phyloP scores from a whole-genome alignment of 2,329 filamentous ascomycete genomes.

The Cladosporium austrohemisphaericum region DNA sequence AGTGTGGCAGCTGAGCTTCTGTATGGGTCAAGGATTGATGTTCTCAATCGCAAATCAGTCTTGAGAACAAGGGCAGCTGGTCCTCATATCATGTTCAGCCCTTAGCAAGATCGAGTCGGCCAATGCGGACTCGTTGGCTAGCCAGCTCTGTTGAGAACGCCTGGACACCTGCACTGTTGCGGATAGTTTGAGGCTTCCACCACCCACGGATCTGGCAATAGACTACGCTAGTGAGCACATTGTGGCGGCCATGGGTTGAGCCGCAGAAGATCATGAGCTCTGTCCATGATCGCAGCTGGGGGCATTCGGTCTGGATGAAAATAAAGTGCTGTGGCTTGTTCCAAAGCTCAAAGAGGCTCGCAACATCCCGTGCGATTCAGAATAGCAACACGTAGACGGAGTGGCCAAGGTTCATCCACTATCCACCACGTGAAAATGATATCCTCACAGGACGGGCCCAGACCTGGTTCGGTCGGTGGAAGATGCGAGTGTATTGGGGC shows the following conservation, averaged over 20 bases:
- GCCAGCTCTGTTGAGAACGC: not conserved
- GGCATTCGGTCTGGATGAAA: not conserved
- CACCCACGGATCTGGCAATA: not conserved
- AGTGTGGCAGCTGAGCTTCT: not conserved
- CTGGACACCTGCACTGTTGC: not conserved
- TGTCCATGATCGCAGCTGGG: not conserved
- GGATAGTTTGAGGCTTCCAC: not conserved
- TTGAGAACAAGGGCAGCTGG: not conserved
- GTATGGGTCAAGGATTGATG: too few species aligned
- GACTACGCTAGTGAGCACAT: constrained; percentile 2
- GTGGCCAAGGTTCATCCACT: too few species aligned
- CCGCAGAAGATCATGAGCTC: not conserved
- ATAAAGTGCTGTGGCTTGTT: constrained; percentile 3
- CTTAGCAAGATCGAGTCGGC: not conserved
- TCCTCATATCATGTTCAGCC: constrained; percentile 1
- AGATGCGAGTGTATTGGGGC: too few species aligned
- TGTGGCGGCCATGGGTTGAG: not conserved
- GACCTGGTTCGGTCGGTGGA: too few species aligned
- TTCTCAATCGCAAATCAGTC: too few species aligned
- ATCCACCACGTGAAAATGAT: too few species aligned
- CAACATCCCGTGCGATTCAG: too few species aligned
- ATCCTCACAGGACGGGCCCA: too few species aligned
- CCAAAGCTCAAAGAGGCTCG: not conserved
- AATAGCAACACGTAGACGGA: too few species aligned
- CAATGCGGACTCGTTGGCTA: not conserved